A percentile compares a stretch with the other conserved stretches of the same genome.
These are phyloP conservation scores for Aspergillus fumigatus DNA, from an alignment of 2,329 filamentous ascomycete species.

Conservation along the genomic window DNA sequence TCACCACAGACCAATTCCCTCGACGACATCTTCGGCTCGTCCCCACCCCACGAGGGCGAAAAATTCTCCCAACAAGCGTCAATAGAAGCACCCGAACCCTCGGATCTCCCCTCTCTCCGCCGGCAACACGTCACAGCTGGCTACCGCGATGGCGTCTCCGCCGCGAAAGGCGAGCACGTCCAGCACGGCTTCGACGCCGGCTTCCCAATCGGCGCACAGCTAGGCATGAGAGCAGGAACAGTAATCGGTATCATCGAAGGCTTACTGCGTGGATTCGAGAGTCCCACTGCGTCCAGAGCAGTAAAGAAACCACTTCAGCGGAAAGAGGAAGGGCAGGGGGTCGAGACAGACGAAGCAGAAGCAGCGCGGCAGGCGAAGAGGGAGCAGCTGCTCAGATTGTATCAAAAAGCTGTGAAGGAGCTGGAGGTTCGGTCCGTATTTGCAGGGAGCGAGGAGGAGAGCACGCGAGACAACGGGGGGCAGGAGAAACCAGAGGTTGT, in stretches of 20 bases:
- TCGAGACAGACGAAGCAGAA: not conserved
- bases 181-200: slow-evolving; percentile 91
- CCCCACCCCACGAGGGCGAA: slow-evolving; percentile 21
- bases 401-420: slow-evolving; percentile 51
- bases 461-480: slow-evolving; percentile 6
- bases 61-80: not conserved
- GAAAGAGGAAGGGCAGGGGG: slow-evolving; percentile 8
- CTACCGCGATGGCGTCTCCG: slow-evolving; percentile 81
- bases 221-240: slow-evolving; percentile 70
- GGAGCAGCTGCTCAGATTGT: slow-evolving; percentile 30
- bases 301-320: slow-evolving; percentile 23
- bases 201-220: slow-evolving; percentile 73
- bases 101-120: slow-evolving; percentile 71
- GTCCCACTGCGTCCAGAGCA: slow-evolving; percentile 18
- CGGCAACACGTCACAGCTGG: slow-evolving; percentile 76
- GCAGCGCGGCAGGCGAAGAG: slow-evolving; percentile 35
- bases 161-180: slow-evolving; percentile 69
- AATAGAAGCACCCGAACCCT: slow-evolving; percentile 38
- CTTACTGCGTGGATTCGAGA: slow-evolving; percentile 43
- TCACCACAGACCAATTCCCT: slow-evolving; percentile 23
- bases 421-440: slow-evolving; percentile 62
- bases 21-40: slow-evolving; percentile 42
- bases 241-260: slow-evolving; percentile 75
- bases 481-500: slow-evolving; percentile 25
- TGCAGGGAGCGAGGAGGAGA: slow-evolving; percentile 27